Conservation (phyloP, 176 grass and related monocot genomes). For the Phyllostachys edulis region DNA sequence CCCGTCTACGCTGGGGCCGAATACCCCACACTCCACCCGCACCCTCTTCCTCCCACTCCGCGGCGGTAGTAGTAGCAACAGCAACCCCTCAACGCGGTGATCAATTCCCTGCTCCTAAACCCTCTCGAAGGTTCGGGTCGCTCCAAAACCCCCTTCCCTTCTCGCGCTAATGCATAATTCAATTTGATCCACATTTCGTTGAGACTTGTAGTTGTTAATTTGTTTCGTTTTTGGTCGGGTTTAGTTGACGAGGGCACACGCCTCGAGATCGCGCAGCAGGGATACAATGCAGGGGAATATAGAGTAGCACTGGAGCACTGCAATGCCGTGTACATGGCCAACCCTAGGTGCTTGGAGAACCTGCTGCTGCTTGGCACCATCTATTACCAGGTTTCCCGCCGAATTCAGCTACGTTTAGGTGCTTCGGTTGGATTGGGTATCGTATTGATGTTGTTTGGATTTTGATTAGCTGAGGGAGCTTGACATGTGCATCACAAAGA, state of each 20-base stretch:
- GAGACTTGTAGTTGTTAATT: not conserved
- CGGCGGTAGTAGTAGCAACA: not conserved
- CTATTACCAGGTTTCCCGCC: conserved; percentile 45
- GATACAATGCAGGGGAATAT: conserved; percentile 43
- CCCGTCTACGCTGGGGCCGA: not conserved
- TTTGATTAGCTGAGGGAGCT: conserved; percentile 51
- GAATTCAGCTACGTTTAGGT: not conserved
- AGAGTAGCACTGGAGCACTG: conserved; percentile 42
- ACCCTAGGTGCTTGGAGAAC: conserved; percentile 39
- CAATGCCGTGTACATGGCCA: conserved; percentile 35
- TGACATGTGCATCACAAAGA: conserved; percentile 68
- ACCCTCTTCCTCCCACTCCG: not conserved
- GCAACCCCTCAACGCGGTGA: conserved; percentile 7
- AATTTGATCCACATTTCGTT: not conserved
- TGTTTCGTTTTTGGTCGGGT: not conserved
- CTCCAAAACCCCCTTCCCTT: not conserved
- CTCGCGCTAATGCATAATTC: not conserved
- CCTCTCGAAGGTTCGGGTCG: conserved; percentile 6
- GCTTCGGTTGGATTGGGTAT: not conserved
- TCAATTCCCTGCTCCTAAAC: conserved; percentile 1
- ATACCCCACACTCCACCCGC: not conserved
- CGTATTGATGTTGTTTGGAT: not conserved
- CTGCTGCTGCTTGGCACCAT: conserved; percentile 45
- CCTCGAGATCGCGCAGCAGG: conserved; percentile 32
- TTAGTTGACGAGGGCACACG: conserved; percentile 32